Evolutionary conservation across 257 asterid genomes (phyloP), one percentile per base, ranked within the genome.

Genomic region (Dorcoceras hygrometricum): DNA sequence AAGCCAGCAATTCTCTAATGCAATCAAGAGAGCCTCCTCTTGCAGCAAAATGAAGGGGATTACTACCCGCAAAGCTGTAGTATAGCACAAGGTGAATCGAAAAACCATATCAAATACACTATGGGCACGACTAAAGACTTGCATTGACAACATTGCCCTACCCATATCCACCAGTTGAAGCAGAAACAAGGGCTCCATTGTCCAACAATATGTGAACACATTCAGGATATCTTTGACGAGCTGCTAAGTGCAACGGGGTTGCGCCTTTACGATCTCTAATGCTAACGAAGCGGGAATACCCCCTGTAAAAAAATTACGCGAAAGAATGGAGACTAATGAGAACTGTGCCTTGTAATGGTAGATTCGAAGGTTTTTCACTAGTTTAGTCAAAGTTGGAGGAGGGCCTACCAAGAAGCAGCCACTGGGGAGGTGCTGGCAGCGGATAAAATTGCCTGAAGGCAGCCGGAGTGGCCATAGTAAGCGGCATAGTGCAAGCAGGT

Each of bases 401-500:
- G 65, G 60, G 57, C 76, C 22, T 81, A 93, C 99, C 97, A 94
- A 32, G 99, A 94, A 77, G 82, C 82, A 6, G 99, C 78, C 59
- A 94, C 81, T 12, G 81, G 93, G 58, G 95, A 84, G 66, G 87
- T 78, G 0, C 90, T 86, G 23, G 99, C 99, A 3, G 90, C 76
- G 0, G 87, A 71, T 55, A 94, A 96, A 83, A 90, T 94, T 53
- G 74, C 76, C 61, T 81, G 80, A 23, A 94, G 91, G 80, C 96
- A 94, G 74, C 84, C 95, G 0, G 81, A 77, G 73, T 88, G 93
- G 68, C 99, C 99, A 53, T 87, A 88, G 68, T 90, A 88, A 22
- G 99, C 97, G 12, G 99, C 95, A 79, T 90, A 90, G 79, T 94
- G 99, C 83, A 94, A 82, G 71, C 99, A 94, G 14, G 99, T 94